phyloP scores from a whole-genome alignment of 2,329 filamentous ascomycete genomes.

The Xylaria sp. region DNA sequence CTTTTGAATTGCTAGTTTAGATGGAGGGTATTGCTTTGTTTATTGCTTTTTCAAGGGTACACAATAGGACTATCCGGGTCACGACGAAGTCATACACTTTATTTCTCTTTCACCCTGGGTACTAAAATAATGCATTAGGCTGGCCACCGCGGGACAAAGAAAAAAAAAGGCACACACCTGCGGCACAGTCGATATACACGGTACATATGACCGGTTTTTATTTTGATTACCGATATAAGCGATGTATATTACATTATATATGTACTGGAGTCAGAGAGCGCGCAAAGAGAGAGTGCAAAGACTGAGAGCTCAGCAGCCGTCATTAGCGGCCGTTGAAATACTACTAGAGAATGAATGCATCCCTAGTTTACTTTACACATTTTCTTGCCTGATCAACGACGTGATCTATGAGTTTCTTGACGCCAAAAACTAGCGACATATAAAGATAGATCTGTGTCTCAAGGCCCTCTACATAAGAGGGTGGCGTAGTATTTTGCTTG shows the following conservation, averaged over 20 bases:
- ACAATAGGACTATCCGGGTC: slow-evolving; percentile 3
- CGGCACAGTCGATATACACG: not conserved
- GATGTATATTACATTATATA: slow-evolving; percentile 22
- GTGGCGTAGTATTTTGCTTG: too few relatives aligned
- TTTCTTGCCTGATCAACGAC: not conserved
- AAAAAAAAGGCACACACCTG: slow-evolving; percentile 7
- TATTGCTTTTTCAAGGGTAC: not conserved
- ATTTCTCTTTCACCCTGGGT: not conserved
- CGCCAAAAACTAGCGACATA: too few relatives aligned
- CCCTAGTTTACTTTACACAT: not conserved
- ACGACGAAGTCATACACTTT: not conserved
- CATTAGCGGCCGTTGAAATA: not conserved
- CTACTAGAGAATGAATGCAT: not conserved
- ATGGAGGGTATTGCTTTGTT: not conserved
- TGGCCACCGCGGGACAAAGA: not conserved
- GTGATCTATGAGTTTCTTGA: not conserved
- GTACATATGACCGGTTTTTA: slow-evolving; percentile 1
- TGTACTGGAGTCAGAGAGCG: not conserved
- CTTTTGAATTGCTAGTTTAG: slow-evolving; percentile 15
- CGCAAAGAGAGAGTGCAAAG: not conserved
- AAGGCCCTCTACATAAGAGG: too few relatives aligned
- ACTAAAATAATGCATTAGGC: slow-evolving; percentile 15
- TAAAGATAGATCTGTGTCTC: too few relatives aligned
- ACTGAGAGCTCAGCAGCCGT: not conserved
- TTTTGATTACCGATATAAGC: not conserved